A percentile compares a stretch with the other conserved stretches of the same genome.
Conservation (phyloP, 306 rosid species). For the Cucumis hystrix region DNA sequence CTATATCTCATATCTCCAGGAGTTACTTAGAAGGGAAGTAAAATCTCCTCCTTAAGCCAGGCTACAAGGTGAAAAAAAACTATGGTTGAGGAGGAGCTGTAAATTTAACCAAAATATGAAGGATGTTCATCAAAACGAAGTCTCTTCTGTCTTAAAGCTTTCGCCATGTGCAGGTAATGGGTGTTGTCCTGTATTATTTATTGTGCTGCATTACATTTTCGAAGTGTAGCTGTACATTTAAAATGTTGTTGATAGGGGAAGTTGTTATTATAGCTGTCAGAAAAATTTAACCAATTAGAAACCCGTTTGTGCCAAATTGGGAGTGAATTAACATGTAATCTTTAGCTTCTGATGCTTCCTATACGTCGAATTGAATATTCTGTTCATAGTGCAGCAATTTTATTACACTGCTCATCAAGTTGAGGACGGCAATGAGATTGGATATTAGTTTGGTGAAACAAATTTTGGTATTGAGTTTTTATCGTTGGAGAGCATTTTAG, state of each 20-base stretch:
- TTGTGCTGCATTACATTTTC: constrained; percentile 2
- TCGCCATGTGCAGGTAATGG: background rate
- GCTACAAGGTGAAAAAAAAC: constrained; percentile 12
- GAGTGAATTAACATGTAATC: constrained; percentile 2
- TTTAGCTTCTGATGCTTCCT: background rate
- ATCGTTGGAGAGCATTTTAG: background rate
- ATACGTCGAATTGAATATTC: background rate
- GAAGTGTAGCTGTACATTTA: constrained; percentile 8
- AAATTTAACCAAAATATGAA: constrained; percentile 9
- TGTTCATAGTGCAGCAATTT: constrained; percentile 7
- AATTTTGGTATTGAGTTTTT: background rate
- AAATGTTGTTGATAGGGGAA: constrained; percentile 12
- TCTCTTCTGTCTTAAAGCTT: background rate
- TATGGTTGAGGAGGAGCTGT: constrained; percentile 22
- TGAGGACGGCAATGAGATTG: background rate
- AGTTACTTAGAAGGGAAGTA: constrained; percentile 40
- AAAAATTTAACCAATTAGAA: background rate
- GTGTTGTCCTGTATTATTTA: constrained; percentile 1
- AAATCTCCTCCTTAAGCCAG: constrained; percentile 38
- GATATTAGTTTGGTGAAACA: background rate
- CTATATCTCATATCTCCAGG: constrained; percentile 28
- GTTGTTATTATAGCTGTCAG: background rate
- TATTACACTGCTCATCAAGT: constrained; percentile 7
- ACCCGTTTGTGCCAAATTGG: constrained; percentile 1
- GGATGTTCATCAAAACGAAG: background rate